Evolutionary conservation across 2,329 filamentous ascomycete species (phyloP).

Genomic region (Aspergillus sp.): DNA sequence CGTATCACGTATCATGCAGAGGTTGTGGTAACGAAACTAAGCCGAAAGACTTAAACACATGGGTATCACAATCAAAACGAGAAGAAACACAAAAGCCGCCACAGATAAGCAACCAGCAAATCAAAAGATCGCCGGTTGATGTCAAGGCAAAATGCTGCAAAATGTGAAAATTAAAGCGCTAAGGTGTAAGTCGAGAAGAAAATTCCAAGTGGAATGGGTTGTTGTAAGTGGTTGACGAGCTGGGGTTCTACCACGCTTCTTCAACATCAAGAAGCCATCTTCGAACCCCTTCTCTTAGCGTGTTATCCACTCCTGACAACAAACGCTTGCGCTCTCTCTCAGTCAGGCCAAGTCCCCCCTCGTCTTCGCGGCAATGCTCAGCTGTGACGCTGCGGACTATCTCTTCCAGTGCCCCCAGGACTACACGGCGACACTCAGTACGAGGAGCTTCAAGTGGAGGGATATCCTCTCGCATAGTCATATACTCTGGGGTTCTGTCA

Average conservation of each 20-base stretch:
- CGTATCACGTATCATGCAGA: slow-evolving; percentile 6
- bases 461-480: slow-evolving; percentile 25
- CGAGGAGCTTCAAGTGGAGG: slow-evolving; percentile 47
- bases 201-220: neutral
- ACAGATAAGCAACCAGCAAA: neutral
- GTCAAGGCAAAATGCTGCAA: neutral
- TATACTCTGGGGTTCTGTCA: slow-evolving; percentile 24
- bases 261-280: slow-evolving; percentile 56
- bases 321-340: slow-evolving; percentile 36
- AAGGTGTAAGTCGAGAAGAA: neutral
- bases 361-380: slow-evolving; percentile 45
- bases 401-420: slow-evolving; percentile 58
- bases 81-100: slow-evolving; percentile 4
- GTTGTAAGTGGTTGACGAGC: neutral
- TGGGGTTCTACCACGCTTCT: slow-evolving; percentile 36
- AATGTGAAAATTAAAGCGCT: neutral
- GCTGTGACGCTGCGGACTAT: slow-evolving; percentile 56
- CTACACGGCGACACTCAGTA: slow-evolving; percentile 53
- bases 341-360: slow-evolving; percentile 28
- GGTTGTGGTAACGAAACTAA: slow-evolving; percentile 9
- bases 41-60: slow-evolving; percentile 19
- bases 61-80: slow-evolving; percentile 25
- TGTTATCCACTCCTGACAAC: slow-evolving; percentile 46
- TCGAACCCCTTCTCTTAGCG: slow-evolving; percentile 56
- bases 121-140: neutral